phyloP scores from a whole-genome alignment of 148 eudicot species.

The Nepenthes mirabilis region DNA sequence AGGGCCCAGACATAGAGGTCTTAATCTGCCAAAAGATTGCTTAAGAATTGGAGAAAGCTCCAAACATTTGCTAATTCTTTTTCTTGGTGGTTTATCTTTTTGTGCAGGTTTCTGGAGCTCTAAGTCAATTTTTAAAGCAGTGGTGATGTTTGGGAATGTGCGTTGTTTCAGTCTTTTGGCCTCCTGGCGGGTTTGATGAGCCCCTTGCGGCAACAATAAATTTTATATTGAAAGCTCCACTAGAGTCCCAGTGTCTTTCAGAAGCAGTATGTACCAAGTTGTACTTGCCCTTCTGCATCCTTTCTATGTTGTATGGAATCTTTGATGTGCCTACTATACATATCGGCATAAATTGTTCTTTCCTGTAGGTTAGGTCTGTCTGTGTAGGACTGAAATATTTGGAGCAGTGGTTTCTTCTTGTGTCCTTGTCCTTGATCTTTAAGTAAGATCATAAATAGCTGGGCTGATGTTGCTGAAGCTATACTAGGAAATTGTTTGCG shows the following conservation, averaged over 20 bases:
- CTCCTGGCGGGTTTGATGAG: slow-evolving; percentile 67
- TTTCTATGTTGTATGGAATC: no score
- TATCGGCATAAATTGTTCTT: slow-evolving; percentile 7
- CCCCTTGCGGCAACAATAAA: slow-evolving; percentile 75
- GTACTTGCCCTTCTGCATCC: not conserved
- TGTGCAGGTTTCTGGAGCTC: slow-evolving; percentile 78
- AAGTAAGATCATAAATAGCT: slow-evolving; percentile 71
- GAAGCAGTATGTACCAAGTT: slow-evolving; percentile 60
- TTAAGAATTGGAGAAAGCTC: slow-evolving; percentile 93
- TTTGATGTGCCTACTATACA: not conserved
- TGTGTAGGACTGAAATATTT: slow-evolving; percentile 72
- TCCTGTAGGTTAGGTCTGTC: slow-evolving; percentile 67
- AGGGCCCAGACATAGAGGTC: slow-evolving; percentile 80
- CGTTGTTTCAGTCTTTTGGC: slow-evolving; percentile 66
- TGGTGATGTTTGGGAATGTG: slow-evolving; percentile 81
- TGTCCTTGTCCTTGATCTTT: slow-evolving; percentile 60
- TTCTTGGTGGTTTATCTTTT: not conserved
- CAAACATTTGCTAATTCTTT: slow-evolving; percentile 50
- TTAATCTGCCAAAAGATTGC: slow-evolving; percentile 90
- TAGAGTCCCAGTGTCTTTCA: slow-evolving; percentile 83
- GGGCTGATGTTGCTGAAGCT: slow-evolving; percentile 81
- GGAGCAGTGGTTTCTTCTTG: slow-evolving; percentile 79
- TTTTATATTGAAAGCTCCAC: slow-evolving; percentile 82
- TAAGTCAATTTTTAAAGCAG: slow-evolving; percentile 84
- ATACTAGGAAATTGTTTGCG: slow-evolving; percentile 73